Percentiles rank a stretch among this genome's conserved stretches.
Evolutionary conservation across 805 yeast species (phyloP).

Genomic region (Candida schatavii): DNA sequence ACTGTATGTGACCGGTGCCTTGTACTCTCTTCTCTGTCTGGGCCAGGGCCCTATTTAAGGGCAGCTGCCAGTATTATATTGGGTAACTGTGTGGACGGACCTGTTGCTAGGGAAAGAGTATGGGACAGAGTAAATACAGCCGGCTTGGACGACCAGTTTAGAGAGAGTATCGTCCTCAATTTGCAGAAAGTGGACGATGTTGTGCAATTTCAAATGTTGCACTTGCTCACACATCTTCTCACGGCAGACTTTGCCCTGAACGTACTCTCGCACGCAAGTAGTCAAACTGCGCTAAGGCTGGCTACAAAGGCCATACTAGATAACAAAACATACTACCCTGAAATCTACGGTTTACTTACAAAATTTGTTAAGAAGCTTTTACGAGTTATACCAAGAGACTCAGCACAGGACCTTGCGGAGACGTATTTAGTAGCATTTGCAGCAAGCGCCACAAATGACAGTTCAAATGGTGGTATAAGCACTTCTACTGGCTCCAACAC

Average conservation of each 20-base stretch:
- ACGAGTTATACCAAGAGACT: too few relatives aligned
- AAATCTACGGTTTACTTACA: slow-evolving; percentile 9
- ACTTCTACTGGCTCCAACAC: too few relatives aligned
- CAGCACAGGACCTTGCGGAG: too few relatives aligned
- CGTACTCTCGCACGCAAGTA: slow-evolving; percentile 12
- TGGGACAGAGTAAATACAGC: background rate
- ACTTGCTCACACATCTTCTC: slow-evolving; percentile 31
- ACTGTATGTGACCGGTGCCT: slow-evolving; percentile 13
- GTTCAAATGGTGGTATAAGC: too few relatives aligned
- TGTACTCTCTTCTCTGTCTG: slow-evolving; percentile 11
- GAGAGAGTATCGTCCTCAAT: background rate
- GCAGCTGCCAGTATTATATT: slow-evolving; percentile 31
- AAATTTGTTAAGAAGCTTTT: slow-evolving; percentile 17
- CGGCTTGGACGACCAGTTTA: background rate
- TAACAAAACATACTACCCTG: slow-evolving; percentile 10
- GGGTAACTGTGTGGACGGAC: slow-evolving; percentile 32
- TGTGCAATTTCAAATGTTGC: slow-evolving; percentile 36
- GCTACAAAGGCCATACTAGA: slow-evolving; percentile 7
- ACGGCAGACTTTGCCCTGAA: slow-evolving; percentile 11
- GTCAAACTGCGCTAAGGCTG: slow-evolving; percentile 1
- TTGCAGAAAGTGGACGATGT: slow-evolving; percentile 24
- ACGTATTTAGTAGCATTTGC: too few relatives aligned
- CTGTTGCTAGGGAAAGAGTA: slow-evolving; percentile 13
- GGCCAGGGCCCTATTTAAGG: slow-evolving; percentile 19
- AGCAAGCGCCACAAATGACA: too few relatives aligned